Evolutionary conservation across 2,329 filamentous ascomycete species (phyloP).

Genomic region (Aspergillus fischeri): DNA sequence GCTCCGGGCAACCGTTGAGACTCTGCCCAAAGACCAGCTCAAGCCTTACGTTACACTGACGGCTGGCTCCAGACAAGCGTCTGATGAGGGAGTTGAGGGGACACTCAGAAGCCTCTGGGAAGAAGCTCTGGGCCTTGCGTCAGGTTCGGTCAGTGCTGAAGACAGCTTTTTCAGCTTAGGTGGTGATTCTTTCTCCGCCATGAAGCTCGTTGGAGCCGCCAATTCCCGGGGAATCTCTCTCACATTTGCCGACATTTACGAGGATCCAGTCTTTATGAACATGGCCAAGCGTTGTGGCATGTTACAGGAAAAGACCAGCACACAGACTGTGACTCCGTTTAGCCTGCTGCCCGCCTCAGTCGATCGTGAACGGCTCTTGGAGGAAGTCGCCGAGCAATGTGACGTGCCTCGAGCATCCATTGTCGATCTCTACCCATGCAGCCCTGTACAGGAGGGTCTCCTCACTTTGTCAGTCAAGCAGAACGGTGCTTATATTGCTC

Average conservation of each 20-base stretch:
- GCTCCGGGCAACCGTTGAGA: conserved; percentile 35
- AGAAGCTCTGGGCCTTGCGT: conserved; percentile 33
- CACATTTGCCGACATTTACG: conserved; percentile 44
- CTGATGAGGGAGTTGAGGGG: conserved; percentile 25
- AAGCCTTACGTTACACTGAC: conserved; percentile 27
- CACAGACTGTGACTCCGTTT: conserved; percentile 21
- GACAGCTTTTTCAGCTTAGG: conserved; percentile 47
- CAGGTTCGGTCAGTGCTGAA: conserved; percentile 38
- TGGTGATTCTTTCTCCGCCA: conserved; percentile 46
- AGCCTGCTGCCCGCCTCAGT: conserved; percentile 22
- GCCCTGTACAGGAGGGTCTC: conserved; percentile 43
- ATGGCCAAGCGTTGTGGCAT: conserved; percentile 36
- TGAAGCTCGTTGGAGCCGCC: conserved; percentile 43
- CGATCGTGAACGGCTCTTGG: conserved; percentile 18
- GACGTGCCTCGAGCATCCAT: conserved; percentile 26
- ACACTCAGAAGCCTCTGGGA: conserved; percentile 37
- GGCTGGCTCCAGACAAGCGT: conserved; percentile 15
- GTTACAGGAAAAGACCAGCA: neutral
- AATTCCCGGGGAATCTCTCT: conserved; percentile 38
- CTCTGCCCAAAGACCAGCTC: conserved; percentile 30
- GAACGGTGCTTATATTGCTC: conserved; percentile 46
- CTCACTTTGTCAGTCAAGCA: conserved; percentile 47
- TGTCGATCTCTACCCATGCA: conserved; percentile 42
- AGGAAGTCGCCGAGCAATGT: conserved; percentile 30
- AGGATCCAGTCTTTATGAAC: conserved; percentile 39